Evolutionary conservation across 2,329 filamentous ascomycete species (phyloP).

Genomic region (Aspergillus candidus): DNA sequence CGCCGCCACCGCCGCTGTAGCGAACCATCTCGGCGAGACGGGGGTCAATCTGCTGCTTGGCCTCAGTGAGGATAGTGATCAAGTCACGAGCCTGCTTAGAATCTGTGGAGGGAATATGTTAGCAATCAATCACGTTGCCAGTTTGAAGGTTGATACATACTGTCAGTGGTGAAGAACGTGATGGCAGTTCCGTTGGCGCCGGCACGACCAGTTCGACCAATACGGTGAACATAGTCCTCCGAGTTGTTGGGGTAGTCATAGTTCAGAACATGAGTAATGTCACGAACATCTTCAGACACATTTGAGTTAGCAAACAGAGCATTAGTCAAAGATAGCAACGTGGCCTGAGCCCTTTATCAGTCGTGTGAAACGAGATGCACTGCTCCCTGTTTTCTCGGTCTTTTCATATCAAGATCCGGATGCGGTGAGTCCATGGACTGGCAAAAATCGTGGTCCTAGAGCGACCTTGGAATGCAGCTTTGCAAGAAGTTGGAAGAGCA

Average conservation of each 20-base stretch:
- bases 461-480: conserved; percentile 70
- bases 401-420: conserved; percentile 36
- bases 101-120: conserved; percentile 47
- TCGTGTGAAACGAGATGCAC: conserved; percentile 57
- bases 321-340: conserved; percentile 38
- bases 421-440: conserved; percentile 47
- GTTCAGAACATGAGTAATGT: conserved; percentile 99
- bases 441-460: conserved; percentile 58
- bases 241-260: conserved; percentile 98
- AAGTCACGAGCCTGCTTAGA: conserved; percentile 95
- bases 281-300: conserved; percentile 89
- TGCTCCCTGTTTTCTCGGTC: conserved; percentile 51
- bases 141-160: conserved; percentile 54
- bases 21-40: conserved; percentile 92
- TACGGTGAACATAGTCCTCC: conserved; percentile 64
- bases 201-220: conserved; percentile 63
- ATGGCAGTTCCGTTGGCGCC: conserved; percentile 94
- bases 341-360: conserved; percentile 50
- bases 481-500: conserved; percentile 50
- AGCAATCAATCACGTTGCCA: conserved; percentile 4
- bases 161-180: conserved; percentile 98
- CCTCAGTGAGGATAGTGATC: conserved; percentile 84
- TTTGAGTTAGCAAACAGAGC: conserved; percentile 68
- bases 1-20: conserved; percentile 77
- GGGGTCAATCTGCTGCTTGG: conserved; percentile 97